Percentiles rank a stretch among this genome's conserved stretches.
Evolutionary conservation across 495 filamentous ascomycete species (phyloP).

Genomic region (Trichoderma gamsii): DNA sequence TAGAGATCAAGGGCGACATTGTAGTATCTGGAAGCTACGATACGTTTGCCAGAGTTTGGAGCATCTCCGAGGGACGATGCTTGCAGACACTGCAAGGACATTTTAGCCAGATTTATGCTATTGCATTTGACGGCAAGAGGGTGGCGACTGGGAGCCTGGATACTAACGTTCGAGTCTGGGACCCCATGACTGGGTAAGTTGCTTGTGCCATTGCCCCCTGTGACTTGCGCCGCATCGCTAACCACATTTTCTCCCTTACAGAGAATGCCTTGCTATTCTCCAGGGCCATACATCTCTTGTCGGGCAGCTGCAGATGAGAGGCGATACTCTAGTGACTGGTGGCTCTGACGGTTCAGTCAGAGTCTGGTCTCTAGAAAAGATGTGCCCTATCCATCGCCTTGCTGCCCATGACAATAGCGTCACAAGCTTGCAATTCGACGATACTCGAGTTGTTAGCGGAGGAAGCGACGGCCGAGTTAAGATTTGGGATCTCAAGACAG

Average conservation of each 20-base stretch:
- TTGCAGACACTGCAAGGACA: slow-evolving; percentile 85
- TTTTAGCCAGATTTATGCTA: slow-evolving; percentile 98
- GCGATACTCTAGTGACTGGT: slow-evolving; percentile 89
- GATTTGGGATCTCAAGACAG: slow-evolving; percentile 91
- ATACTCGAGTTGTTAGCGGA: slow-evolving; percentile 86
- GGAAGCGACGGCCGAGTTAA: slow-evolving; percentile 95
- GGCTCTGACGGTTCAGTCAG: slow-evolving; percentile 93
- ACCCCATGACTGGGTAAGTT: slow-evolving; percentile 77
- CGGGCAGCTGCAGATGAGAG: slow-evolving; percentile 93
- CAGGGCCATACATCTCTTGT: slow-evolving; percentile 96
- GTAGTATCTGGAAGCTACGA: slow-evolving; percentile 97
- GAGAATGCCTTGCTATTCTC: slow-evolving; percentile 80
- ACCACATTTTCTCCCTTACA: slow-evolving; percentile 23
- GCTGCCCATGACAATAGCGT: slow-evolving; percentile 99
- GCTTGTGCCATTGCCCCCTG: slow-evolving; percentile 17
- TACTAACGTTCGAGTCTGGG: slow-evolving; percentile 95
- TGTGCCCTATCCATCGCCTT: slow-evolving; percentile 83
- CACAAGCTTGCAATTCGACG: slow-evolving; percentile 94
- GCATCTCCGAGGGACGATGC: slow-evolving; percentile 87
- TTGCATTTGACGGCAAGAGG: slow-evolving; percentile 87
- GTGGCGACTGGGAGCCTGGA: slow-evolving; percentile 97
- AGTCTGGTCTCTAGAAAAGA: slow-evolving; percentile 87
- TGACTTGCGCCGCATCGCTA: slow-evolving; percentile 8
- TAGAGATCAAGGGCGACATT: slow-evolving; percentile 91
- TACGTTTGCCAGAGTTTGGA: slow-evolving; percentile 95